These are phyloP conservation scores for Phoma sp. DNA, from an alignment of 2,329 filamentous ascomycete genomes.

Conservation along the genomic window DNA sequence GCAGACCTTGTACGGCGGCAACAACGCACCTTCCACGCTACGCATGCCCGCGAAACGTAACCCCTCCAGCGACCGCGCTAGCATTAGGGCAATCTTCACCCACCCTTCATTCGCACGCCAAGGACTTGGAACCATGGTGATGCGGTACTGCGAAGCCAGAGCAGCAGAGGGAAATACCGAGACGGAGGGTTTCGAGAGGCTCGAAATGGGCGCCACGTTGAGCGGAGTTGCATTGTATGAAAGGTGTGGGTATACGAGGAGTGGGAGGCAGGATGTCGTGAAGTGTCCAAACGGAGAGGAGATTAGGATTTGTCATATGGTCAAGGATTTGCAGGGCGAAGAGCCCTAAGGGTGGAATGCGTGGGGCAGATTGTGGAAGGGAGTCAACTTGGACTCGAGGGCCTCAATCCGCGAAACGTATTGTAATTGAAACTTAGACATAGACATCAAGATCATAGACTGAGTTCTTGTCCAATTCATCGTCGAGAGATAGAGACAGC, in stretches of 20 bases:
- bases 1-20: slow-evolving; percentile 44
- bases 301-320: slow-evolving; percentile 45
- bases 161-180: slow-evolving; percentile 27
- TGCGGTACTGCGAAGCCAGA: slow-evolving; percentile 45
- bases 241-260: slow-evolving; percentile 44
- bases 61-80: slow-evolving; percentile 37
- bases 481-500: too few species aligned
- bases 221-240: slow-evolving; percentile 46
- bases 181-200: slow-evolving; percentile 32
- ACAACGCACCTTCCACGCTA: slow-evolving; percentile 38
- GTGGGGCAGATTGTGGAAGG: background rate
- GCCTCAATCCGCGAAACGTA: too few species aligned
- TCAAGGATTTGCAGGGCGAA: slow-evolving; percentile 33
- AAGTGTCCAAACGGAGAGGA: slow-evolving; percentile 45
- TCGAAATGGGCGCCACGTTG: slow-evolving; percentile 49
- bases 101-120: slow-evolving; percentile 37
- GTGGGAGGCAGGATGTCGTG: slow-evolving; percentile 43
- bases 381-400: too few species aligned
- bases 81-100: slow-evolving; percentile 48
- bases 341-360: background rate
- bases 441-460: too few species aligned
- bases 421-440: too few species aligned
- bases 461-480: too few species aligned
- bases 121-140: slow-evolving; percentile 48
- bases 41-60: slow-evolving; percentile 43